Evolutionary conservation across 768 basidiomycete species (phyloP), one percentile per base, ranked within the genome.

Genomic region (Suillus subluteus): DNA sequence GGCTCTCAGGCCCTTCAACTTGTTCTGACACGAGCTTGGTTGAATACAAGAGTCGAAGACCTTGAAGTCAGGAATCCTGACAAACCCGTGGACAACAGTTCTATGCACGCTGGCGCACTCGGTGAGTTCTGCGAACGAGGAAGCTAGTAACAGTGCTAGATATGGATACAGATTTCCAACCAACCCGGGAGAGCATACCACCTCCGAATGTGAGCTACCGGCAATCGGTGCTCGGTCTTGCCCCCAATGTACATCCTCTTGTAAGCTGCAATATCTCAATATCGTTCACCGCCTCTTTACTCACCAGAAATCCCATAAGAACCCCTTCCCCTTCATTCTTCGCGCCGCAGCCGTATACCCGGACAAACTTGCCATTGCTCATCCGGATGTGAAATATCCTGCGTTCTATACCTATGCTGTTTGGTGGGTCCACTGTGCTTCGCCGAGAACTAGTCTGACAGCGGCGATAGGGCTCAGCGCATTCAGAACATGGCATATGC

Each of bases 401-500:
- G 87, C 84, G 0, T 81, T 78, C 59, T 96, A 94, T 72, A 87
- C 91, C 0, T 96, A 87, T 71, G 77, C 83, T 5, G 79, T 88
- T 65, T 95, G 92, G 94, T 92, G 62, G 64, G 79, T 62, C 41
- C 59, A 32, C 7, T 21, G 4, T 48, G 18, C 38, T 30, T 56
- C 11, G 37, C 30, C 59, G 18, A 32, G 26, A 43, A 62, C 11
- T 41, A 61, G 59, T 32, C 21, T 56, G 52, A 40, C 23, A 66
- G 6, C 9, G 15, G 4, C 44, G 15, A 2, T 66, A 95, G 94
- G 93, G 84, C 93, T 1, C 93, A 94, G 68, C 87, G 95, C 26
- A 81, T 93, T 55, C 92, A 94, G 78, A 94, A 96, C 71, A 78
- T 96, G 38, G 91, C 93, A 8, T 96, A 96, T 75, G 95, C 91